Evolutionary conservation across 2,329 filamentous ascomycete genomes (phyloP).

Genomic region (Monosporascus sp.): DNA sequence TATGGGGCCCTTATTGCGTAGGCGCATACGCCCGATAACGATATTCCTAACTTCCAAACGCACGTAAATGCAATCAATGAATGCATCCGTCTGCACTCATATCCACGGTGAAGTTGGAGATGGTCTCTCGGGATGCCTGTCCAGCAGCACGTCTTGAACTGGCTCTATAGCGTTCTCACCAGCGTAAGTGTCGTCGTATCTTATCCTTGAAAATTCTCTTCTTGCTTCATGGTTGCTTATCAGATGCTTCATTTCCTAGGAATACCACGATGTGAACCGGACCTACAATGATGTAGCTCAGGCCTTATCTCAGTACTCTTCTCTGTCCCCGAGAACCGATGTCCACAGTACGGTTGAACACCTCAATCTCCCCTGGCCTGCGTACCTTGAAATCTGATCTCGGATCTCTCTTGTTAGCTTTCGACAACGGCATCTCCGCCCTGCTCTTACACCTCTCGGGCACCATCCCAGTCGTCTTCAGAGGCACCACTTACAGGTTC

Average conservation of each 20-base stretch:
- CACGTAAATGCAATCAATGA: no score
- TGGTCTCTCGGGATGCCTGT: conserved; percentile 53
- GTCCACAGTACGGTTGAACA: conserved; percentile 70
- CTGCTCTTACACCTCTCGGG: conserved; percentile 82
- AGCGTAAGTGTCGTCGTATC: conserved; percentile 46
- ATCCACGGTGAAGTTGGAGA: not conserved
- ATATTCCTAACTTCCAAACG: not conserved
- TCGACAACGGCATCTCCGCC: conserved; percentile 80
- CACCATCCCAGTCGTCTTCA: conserved; percentile 86
- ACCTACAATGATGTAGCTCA: conserved; percentile 89
- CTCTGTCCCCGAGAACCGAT: conserved; percentile 80
- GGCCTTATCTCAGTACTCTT: conserved; percentile 71
- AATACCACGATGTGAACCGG: conserved; percentile 89
- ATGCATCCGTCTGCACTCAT: not conserved
- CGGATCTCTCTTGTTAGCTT: conserved; percentile 51
- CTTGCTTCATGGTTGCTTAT: conserved; percentile 1
- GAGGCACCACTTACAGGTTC: conserved; percentile 84
- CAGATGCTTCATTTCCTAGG: conserved; percentile 44
- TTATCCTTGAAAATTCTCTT: not conserved
- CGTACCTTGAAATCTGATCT: conserved; percentile 1
- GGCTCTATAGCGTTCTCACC: conserved; percentile 87
- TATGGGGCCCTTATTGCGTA: no score
- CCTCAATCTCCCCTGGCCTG: conserved; percentile 4
- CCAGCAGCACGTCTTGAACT: conserved; percentile 85
- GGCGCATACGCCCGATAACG: not conserved